A percentile compares a stretch with the other conserved stretches of the same genome.
phyloP scores from a whole-genome alignment of 2,329 filamentous ascomycete species.

The Aureobasidium sp. region DNA sequence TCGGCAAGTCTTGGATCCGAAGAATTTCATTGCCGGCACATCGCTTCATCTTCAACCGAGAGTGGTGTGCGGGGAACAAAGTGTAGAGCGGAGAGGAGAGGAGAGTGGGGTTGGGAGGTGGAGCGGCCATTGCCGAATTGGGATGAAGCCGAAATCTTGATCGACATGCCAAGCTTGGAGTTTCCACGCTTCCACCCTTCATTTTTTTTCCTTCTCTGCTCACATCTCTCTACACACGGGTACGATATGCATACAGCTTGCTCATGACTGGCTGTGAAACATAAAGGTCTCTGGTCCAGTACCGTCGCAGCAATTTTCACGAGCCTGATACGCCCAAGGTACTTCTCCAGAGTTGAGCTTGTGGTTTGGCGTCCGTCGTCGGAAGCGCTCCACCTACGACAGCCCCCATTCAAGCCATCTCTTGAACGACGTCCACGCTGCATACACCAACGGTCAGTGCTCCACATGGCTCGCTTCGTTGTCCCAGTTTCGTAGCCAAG shows the following conservation, averaged over 20 bases:
- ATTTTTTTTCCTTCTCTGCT: not conserved
- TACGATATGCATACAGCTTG: not conserved
- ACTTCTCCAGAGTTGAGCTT: not conserved
- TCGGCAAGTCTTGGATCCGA: not conserved
- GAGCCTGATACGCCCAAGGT: not conserved
- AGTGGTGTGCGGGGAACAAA: not conserved
- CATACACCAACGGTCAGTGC: not conserved
- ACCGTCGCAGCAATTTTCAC: no score
- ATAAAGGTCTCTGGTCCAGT: no score
- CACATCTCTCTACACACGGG: not conserved
- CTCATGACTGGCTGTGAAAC: no score
- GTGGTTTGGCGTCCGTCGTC: not conserved
- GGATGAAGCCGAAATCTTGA: not conserved
- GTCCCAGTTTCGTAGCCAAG: not conserved
- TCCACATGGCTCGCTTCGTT: not conserved
- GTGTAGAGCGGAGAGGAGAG: not conserved
- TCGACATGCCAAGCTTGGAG: not conserved
- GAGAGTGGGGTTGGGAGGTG: not conserved
- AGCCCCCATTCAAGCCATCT: not conserved
- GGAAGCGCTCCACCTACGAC: not conserved
- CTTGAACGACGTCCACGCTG: not conserved
- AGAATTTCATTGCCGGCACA: not conserved
- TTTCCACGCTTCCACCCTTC: not conserved
- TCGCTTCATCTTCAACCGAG: not conserved
- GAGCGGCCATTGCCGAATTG: not conserved